A percentile compares a stretch with the other conserved stretches of the same genome.
Conservation (phyloP, 164 flowering plant genomes). For the Nymphaea thermarum region DNA sequence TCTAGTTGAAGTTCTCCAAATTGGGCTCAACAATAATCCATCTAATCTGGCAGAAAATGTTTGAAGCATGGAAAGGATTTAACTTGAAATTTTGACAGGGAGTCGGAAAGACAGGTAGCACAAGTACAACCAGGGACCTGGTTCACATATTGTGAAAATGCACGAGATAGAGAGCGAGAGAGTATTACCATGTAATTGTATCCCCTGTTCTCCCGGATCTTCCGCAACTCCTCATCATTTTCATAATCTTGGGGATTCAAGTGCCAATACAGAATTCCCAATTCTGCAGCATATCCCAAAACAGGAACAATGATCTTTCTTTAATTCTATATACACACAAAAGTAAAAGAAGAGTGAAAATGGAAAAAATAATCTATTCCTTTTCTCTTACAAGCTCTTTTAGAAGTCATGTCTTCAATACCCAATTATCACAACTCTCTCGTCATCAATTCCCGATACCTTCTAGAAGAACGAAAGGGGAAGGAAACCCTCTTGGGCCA, state of each 20-base stretch:
- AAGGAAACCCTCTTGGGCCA: background rate
- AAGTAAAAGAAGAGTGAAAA: too few relatives aligned
- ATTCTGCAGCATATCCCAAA: conserved; percentile 26
- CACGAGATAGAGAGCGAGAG: background rate
- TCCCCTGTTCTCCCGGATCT: conserved; percentile 79
- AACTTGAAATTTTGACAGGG: too few relatives aligned
- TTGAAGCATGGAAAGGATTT: too few relatives aligned
- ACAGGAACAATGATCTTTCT: background rate
- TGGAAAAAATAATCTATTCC: too few relatives aligned
- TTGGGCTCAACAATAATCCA: too few relatives aligned
- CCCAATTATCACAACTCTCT: background rate
- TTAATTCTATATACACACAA: too few relatives aligned
- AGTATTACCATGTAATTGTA: conserved; percentile 63
- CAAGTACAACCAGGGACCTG: too few relatives aligned
- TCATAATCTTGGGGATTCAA: conserved; percentile 85
- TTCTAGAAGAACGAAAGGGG: conserved; percentile 1
- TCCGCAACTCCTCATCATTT: conserved; percentile 85
- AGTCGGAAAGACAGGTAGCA: too few relatives aligned
- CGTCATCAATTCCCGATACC: background rate
- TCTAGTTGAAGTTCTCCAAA: too few relatives aligned
- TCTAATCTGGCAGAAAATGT: too few relatives aligned
- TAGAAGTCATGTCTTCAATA: background rate
- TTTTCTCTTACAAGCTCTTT: background rate
- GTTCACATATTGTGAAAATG: background rate
- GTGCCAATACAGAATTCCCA: conserved; percentile 92